Base-by-base conservation (phyloP, 2,329 filamentous ascomycete genomes). In the Aaosphaeria pasadenensis region DNA sequence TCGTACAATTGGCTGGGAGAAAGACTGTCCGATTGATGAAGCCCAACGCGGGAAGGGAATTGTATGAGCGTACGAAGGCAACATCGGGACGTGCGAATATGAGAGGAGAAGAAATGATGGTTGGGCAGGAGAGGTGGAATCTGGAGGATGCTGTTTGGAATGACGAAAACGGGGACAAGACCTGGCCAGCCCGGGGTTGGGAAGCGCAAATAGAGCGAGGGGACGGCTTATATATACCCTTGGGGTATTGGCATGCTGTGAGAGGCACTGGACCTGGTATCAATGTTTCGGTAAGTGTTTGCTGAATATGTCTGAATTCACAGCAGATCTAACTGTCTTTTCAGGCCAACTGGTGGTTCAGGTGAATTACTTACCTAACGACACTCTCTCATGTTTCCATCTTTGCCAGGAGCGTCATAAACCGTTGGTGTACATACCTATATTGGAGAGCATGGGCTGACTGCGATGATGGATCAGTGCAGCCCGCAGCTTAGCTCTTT, bases 41-140 rank as follows among this genome's bases (percentile, higher is more conserved):
- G 4, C 90, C 91, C 0, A 62, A 70, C 0, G 62, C 75, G 3
- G 94, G 94, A 1, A 73, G 80, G 42, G 69, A 60, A 1, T 65
- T 96, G 2, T 96, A 91, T 65, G 74, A 73, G 33, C 60, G 63
- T 31, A 75, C 55, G 24, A 73, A 76, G 87, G 63, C 73, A 63
- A 55, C 59, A 45, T 60, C 55, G n/a, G 58, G 59, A 46, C 49
- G 72, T 43, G 76, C 75, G 24, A 73, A 72, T 11, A 77, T 96
- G 56, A 79, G 91, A 48, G 88, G 88, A 0, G 79, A 85, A 7
- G 91, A 96, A 64, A 96, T 97, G 91, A 96, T 97, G 91, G 77
- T 85, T 44, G 91, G 91, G 0, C 70, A 74, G 2, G 89, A 96
- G 71, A 84, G 84, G 55, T 69, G 75, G 17, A 73, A 78, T 2